Conservation (phyloP, 768 basidiomycete species). For the Amanita thiersii region DNA sequence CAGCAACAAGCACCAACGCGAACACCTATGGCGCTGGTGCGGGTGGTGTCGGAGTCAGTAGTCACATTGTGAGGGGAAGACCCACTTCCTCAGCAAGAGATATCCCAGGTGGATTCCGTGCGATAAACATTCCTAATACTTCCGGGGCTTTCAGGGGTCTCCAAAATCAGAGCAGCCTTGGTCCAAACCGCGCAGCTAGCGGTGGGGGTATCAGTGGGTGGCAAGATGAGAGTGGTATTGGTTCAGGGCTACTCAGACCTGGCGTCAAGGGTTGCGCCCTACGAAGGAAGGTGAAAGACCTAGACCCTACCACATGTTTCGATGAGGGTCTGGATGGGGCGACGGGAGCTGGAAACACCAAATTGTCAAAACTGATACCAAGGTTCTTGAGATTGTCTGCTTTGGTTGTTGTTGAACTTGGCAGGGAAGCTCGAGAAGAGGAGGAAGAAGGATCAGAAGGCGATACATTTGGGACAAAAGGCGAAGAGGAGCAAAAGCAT, state of each 20-base stretch:
- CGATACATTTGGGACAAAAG: slow-evolving; percentile 7
- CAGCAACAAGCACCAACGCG: slow-evolving; percentile 18
- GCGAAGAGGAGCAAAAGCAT: background rate
- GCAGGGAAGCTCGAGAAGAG: slow-evolving; percentile 58
- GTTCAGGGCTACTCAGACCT: slow-evolving; percentile 56
- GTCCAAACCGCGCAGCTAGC: background rate
- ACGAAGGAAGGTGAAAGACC: slow-evolving; percentile 32
- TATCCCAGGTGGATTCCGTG: too few species aligned
- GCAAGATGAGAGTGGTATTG: slow-evolving; percentile 70
- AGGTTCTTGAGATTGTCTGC: slow-evolving; percentile 75
- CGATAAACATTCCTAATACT: too few species aligned
- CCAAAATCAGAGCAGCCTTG: background rate
- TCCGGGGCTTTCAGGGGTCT: too few species aligned
- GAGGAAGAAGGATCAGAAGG: slow-evolving; percentile 22
- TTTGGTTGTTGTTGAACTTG: slow-evolving; percentile 69
- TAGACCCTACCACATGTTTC: slow-evolving; percentile 9
- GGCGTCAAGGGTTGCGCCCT: slow-evolving; percentile 50
- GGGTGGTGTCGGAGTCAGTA: slow-evolving; percentile 11
- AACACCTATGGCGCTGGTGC: slow-evolving; percentile 17
- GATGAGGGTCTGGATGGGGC: slow-evolving; percentile 9
- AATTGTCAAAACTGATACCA: slow-evolving; percentile 56
- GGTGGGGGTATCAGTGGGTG: slow-evolving; percentile 60
- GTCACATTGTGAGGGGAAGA: background rate
- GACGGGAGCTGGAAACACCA: slow-evolving; percentile 51
- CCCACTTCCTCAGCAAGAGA: background rate